Evolutionary conservation across 192 early-diverging fungal species (phyloP), one percentile per base, ranked within the genome.

Genomic region (Obelidium mucronatum): DNA sequence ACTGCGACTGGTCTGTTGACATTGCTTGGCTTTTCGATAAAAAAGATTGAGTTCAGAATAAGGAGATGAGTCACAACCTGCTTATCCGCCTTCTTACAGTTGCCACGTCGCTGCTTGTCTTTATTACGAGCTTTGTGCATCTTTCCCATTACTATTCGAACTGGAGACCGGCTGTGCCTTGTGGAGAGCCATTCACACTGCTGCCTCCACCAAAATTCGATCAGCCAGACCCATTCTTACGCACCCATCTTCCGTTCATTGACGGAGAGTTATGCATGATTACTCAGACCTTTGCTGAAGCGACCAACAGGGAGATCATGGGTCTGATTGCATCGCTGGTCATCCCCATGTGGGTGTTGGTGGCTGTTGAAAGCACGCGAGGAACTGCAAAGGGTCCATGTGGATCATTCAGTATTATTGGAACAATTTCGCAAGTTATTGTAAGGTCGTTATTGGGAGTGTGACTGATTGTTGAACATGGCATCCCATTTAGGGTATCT

Each of bases 271-370:
- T 58, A 22, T 58, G 55, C 24, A 26, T 58, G 8, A 31, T 58
- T 58, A 58, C 55, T 11, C 55, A 58, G 30, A 31, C 55, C 17
- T 58, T 58, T 58, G 11, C 55, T 22, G 55, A 58, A 31, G 55
- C 26, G 6, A 24, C 8, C 24, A 58, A 58, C 24, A 8, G 55
- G 11, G 17, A 58, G 24, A 58, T 58, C 30, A 22, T 58, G 8
- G 55, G 55, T 31, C 5, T 8, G 8, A 31, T 58, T 31, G 26
- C 26, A 8, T 8, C 55, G 8, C 22, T 58, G 5, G 13, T 31
- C 17, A 22, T 58, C 8, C 55, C 55, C 8, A 24, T 58, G 11
- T 8, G 13, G 55, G 55, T 26, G 24, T 58, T 58, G 13, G 55
- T 58, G 11, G 55, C 55, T 24, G 13, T 58, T 31, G 55, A 58